These are phyloP conservation scores for Russula abietina DNA, from an alignment of 768 basidiomycete genomes.

Conservation along the genomic window DNA sequence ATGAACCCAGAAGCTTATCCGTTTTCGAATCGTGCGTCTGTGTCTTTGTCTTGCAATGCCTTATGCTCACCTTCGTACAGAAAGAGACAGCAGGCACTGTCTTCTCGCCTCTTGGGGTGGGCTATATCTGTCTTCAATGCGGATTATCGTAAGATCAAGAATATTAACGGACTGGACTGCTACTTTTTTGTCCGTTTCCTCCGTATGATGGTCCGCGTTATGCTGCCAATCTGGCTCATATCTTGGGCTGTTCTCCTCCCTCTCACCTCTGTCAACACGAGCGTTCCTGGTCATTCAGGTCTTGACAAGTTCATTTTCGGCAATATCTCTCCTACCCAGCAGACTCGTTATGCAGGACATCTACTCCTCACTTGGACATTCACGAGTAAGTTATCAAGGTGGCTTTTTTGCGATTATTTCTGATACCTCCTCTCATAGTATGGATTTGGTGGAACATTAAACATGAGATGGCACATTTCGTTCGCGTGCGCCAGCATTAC, in stretches of 20 bases:
- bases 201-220: conserved; percentile 72
- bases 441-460: conserved; percentile 86
- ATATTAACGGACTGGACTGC: conserved; percentile 78
- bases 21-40: conserved; percentile 42
- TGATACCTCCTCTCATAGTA: conserved; percentile 35
- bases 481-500: conserved; percentile 74
- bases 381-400: conserved; percentile 50
- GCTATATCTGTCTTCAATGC: conserved; percentile 57
- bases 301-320: conserved; percentile 77
- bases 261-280: conserved; percentile 53
- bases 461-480: conserved; percentile 73
- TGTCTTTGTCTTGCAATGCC: not conserved
- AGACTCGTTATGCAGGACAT: conserved; percentile 69
- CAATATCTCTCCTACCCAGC: conserved; percentile 54
- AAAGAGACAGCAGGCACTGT: conserved; percentile 53
- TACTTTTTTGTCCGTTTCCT: conserved; percentile 92
- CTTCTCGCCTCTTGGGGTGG: conserved; percentile 53
- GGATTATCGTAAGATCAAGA: conserved; percentile 56
- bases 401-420: not conserved
- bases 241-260: conserved; percentile 87
- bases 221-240: conserved; percentile 87
- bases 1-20: conserved; percentile 77
- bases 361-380: conserved; percentile 72
- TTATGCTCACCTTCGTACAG: conserved; percentile 31
- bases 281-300: conserved; percentile 41